Evolutionary conservation across 441 rosid species (phyloP), one percentile per base, ranked within the genome.

Genomic region (Aquilaria agallochum): DNA sequence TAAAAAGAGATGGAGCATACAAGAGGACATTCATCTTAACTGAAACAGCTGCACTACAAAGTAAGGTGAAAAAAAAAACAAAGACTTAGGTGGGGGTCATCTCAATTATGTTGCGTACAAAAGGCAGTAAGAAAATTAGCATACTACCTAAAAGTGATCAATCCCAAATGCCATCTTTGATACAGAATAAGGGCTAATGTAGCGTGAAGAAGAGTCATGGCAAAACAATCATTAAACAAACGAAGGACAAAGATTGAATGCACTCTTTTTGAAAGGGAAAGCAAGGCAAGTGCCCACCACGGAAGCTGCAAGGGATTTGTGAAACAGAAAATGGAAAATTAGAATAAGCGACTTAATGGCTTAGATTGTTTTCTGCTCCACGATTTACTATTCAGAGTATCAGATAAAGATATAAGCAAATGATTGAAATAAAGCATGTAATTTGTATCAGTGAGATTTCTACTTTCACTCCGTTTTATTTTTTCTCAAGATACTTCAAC

Each of bases 211-310:
- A 94, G 76, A 54, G 90, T 85, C 89, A 89, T 89, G 60, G 97
- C 95, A 63, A 87, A 80, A 76, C 96, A 91, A 74, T 89, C 97
- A 69, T 94, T 94, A 69, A 91, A 94, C 69, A 94, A 92, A 62
- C 96, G 96, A 63, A 94, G 93, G 67, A 94, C 90, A 83, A 94
- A 94, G 69, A 94, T 83, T 2, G 97, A 94, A 72, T 94, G 98
- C 69, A 87, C 71, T 74, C 98, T 82, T 78, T 94, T 94, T 68
- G 98, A 94, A 55, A 94, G 78, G 72, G 86, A 94, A 61, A 94
- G 84, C 78, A 94, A 73, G 68, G 62, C 56, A 62, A 91, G 75
- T 55, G 90, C 97, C 98, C 97, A 94, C 90, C 95, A 89, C 8
- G 98, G 98, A 64, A 91, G 84, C 97, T 94, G 83, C 63, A 64